phyloP scores from a whole-genome alignment of 208 protist genomes.

The Eutreptiella sp. region DNA sequence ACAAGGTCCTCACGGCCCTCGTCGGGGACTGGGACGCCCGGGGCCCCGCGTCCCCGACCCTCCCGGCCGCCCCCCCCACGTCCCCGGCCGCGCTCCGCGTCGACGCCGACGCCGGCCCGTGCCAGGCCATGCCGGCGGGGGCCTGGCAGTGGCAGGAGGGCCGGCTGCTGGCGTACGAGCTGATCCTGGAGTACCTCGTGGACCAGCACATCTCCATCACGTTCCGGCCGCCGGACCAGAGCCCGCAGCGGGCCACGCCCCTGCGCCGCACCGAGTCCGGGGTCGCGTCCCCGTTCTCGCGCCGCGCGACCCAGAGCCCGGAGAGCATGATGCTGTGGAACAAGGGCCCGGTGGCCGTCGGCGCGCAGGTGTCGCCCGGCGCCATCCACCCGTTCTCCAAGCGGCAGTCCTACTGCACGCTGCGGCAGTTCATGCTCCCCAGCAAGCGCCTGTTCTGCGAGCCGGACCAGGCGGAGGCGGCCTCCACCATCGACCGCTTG shows the following conservation, averaged over 20 bases:
- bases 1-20: too few species aligned
- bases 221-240: not conserved
- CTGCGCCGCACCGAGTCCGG: not conserved
- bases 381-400: too few species aligned
- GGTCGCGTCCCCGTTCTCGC: not conserved
- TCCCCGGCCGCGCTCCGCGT: not conserved
- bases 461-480: too few species aligned
- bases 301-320: not conserved
- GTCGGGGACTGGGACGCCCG: not conserved
- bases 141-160: constrained; percentile 9
- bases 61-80: not conserved
- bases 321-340: too few species aligned
- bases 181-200: not conserved
- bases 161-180: constrained; percentile 15
- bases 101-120: not conserved
- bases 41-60: not conserved
- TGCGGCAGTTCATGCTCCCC: too few species aligned
- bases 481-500: too few species aligned
- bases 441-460: too few species aligned
- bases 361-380: too few species aligned
- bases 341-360: too few species aligned
- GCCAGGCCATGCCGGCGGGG: not conserved
- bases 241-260: not conserved
- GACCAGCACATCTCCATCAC: not conserved
- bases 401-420: too few species aligned